Evolutionary conservation across 495 filamentous ascomycete species (phyloP).

Genomic region (Pseudomonodictys pantanalensis): DNA sequence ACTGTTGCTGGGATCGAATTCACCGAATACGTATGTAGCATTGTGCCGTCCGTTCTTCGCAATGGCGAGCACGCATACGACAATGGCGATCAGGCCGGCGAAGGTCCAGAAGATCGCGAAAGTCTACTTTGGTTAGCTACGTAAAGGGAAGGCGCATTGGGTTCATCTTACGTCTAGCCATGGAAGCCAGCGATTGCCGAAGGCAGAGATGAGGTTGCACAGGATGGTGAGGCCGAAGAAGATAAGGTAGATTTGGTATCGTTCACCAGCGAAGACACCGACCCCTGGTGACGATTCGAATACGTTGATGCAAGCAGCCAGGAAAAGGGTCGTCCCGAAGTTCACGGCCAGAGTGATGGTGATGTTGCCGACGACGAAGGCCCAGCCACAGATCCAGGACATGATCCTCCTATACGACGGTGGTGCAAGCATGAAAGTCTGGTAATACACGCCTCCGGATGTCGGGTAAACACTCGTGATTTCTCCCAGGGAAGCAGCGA

Average conservation of each 20-base stretch:
- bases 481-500: conserved; percentile 57
- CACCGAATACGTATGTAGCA: conserved; percentile 58
- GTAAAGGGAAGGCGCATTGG: not conserved
- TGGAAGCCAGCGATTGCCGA: conserved; percentile 56
- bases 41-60: conserved; percentile 50
- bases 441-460: conserved; percentile 55
- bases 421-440: conserved; percentile 55
- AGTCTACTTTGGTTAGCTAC: conserved; percentile 42
- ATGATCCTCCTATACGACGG: conserved; percentile 40
- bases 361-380: conserved; percentile 66
- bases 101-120: conserved; percentile 67
- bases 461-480: conserved; percentile 58
- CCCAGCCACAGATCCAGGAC: conserved; percentile 66
- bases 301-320: conserved; percentile 54
- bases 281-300: conserved; percentile 43
- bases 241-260: conserved; percentile 61
- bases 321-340: conserved; percentile 60
- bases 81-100: conserved; percentile 57
- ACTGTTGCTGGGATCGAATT: conserved; percentile 54
- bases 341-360: conserved; percentile 68
- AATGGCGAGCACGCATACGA: conserved; percentile 59
- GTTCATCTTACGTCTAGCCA: conserved; percentile 50
- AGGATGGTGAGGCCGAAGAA: conserved; percentile 62
- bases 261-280: conserved; percentile 44
- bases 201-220: conserved; percentile 57